These are phyloP conservation scores for Saturnispora galanensis DNA, from an alignment of 805 yeast species.

Conservation along the genomic window DNA sequence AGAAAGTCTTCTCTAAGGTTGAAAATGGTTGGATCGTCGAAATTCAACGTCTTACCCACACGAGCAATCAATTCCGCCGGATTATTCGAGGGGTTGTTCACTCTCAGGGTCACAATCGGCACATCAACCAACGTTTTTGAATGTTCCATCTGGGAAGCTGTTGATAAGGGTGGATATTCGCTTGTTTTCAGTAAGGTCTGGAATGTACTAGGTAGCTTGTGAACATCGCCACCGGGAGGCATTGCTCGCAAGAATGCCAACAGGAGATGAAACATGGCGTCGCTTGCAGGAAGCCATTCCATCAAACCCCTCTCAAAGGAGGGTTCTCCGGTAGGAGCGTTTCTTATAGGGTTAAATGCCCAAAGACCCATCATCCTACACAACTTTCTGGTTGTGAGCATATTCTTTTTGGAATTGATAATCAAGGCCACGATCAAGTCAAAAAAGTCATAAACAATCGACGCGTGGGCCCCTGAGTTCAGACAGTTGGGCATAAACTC, in stretches of 20 bases:
- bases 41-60: slow-evolving; percentile 49
- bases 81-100: slow-evolving; percentile 35
- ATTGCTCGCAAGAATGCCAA: slow-evolving; percentile 70
- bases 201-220: slow-evolving; percentile 53
- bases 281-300: slow-evolving; percentile 72
- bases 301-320: slow-evolving; percentile 60
- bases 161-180: slow-evolving; percentile 63
- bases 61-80: slow-evolving; percentile 53
- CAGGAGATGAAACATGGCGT: slow-evolving; percentile 75
- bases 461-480: slow-evolving; percentile 78
- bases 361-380: slow-evolving; percentile 78
- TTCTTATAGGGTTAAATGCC: slow-evolving; percentile 51
- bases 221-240: slow-evolving; percentile 49
- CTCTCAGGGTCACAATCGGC: slow-evolving; percentile 27
- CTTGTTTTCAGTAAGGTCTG: slow-evolving; percentile 55
- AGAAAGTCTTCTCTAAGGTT: slow-evolving; percentile 73
- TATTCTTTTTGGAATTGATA: slow-evolving; percentile 68
- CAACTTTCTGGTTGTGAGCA: slow-evolving; percentile 70
- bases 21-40: slow-evolving; percentile 60
- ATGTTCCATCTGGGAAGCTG: slow-evolving; percentile 16
- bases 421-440: slow-evolving; percentile 71
- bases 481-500: slow-evolving; percentile 79
- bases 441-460: slow-evolving; percentile 79
- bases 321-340: slow-evolving; percentile 29
- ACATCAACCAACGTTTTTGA: slow-evolving; percentile 25